Conservation (phyloP, 805 yeast species). For the Yarrowia alimentaria region DNA sequence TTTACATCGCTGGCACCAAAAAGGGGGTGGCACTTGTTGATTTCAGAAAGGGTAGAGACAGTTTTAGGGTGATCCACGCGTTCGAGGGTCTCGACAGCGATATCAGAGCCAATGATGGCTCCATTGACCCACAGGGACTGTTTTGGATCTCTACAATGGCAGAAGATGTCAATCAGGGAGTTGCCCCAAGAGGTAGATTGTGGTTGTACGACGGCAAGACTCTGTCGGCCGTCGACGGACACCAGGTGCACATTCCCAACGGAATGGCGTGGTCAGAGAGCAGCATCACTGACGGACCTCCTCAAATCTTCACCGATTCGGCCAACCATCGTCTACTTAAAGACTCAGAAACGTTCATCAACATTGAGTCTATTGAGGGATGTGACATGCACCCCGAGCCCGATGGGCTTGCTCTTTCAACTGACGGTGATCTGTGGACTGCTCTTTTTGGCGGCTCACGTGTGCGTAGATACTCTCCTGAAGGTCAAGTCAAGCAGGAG, state of each 20-base stretch:
- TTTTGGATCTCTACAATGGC: constrained; percentile 80
- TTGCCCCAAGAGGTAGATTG: constrained; percentile 51
- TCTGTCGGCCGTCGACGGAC: constrained; percentile 38
- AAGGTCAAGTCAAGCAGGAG: constrained; percentile 53
- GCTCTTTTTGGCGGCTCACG: constrained; percentile 64
- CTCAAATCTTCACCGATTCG: constrained; percentile 61
- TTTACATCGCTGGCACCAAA: constrained; percentile 15
- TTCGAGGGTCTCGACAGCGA: neutral
- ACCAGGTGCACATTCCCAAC: constrained; percentile 59
- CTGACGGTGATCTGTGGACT: constrained; percentile 53
- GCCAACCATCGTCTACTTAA: constrained; percentile 43
- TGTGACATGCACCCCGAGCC: constrained; percentile 50
- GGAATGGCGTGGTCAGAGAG: constrained; percentile 61
- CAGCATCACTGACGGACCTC: constrained; percentile 38
- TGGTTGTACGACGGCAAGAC: constrained; percentile 43
- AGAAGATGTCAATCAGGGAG: constrained; percentile 27
- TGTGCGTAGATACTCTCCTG: constrained; percentile 52
- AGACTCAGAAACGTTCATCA: constrained; percentile 44
- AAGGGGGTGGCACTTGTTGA: constrained; percentile 12
- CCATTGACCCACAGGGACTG: constrained; percentile 71
- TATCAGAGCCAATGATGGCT: constrained; percentile 77
- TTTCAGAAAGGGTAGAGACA: neutral
- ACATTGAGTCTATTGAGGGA: constrained; percentile 33
- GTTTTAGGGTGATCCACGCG: neutral
- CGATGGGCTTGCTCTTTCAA: constrained; percentile 71